Base-by-base conservation (phyloP, 2,329 filamentous ascomycete genomes). In the Neopestalotiopsis clavispora region DNA sequence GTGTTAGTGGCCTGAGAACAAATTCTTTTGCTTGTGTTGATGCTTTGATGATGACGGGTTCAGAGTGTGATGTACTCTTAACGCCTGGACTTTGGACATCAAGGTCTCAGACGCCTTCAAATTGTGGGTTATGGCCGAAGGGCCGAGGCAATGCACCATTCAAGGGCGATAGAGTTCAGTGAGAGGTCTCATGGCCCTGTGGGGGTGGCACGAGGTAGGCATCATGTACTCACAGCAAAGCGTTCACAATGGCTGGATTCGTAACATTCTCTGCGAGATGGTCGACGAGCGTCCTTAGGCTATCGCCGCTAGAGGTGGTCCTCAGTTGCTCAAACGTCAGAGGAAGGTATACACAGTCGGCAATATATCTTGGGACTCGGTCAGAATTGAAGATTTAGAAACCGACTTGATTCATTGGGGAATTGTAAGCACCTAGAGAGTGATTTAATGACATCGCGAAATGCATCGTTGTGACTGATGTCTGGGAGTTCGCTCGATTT, bases 271-370 rank as follows among this genome's bases (percentile, higher is more conserved):
- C 78, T 66, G 85, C 86, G 38, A 95, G 84, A 76, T 94, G 88
- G 56, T 89, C 86, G 62, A 93, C 89, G 67, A 95, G 81, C 28
- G 79, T 76, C 34, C 83, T 87, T 75, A 88, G 84, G 73, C 82
- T 88, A 71, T 84, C 85, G 1, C 90, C 90, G 32, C 89, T 88
- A 5, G 89, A 84, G 1, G 89, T 91, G 5, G 90, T 91, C 62
- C 91, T 85, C 9, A 94, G 83, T 78, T 94, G 91, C 75, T 94
- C 92, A 80, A 94, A 94, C 14, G 88, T 91, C 75, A 88, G 88
- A 17, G 92, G 91, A 60, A 90, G 81, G 65, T 86, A 84, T 67
- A 94, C 85, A 28, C 87, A 87, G 69, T 90, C 87, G 69, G 86
- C 83, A 70, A 93, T 86, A 76, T 88, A 92, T 66, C 90, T 92